Evolutionary conservation across 768 basidiomycete species (phyloP).

Genomic region (Crucibulum laeve): DNA sequence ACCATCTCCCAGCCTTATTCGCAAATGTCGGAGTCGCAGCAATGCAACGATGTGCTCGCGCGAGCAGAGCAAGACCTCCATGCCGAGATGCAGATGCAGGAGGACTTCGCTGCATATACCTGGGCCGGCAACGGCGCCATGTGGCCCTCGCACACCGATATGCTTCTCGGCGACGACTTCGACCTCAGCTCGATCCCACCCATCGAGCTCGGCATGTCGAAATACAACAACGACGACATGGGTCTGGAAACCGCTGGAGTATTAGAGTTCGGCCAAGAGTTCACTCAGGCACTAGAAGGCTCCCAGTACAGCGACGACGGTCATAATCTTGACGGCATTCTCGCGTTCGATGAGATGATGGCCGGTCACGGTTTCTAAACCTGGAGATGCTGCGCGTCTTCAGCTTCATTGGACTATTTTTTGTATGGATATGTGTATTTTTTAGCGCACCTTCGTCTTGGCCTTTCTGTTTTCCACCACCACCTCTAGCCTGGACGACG

Average conservation of each 20-base stretch:
- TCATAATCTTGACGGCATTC: constrained; percentile 18
- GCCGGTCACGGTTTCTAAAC: constrained; percentile 26
- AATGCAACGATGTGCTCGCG: too few relatives aligned
- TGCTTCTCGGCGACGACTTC: constrained; percentile 58
- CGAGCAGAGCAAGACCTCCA: constrained; percentile 33
- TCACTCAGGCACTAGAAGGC: constrained; percentile 22
- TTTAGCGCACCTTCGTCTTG: constrained; percentile 13
- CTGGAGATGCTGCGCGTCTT: constrained; percentile 33
- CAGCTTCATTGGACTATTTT: constrained; percentile 18
- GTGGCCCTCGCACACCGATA: constrained; percentile 27
- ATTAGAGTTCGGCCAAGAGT: constrained; percentile 27
- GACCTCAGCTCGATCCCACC: constrained; percentile 63
- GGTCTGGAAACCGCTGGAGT: constrained; percentile 15
- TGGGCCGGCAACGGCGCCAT: constrained; percentile 27
- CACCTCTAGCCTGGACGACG: background rate
- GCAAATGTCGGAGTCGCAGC: background rate
- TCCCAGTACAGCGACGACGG: constrained; percentile 17
- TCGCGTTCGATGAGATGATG: constrained; percentile 42
- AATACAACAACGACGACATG: constrained; percentile 26
- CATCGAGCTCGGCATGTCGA: constrained; percentile 53
- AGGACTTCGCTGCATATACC: constrained; percentile 29
- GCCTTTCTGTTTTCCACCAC: constrained; percentile 6
- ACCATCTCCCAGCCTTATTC: constrained; percentile 5
- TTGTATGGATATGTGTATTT: constrained; percentile 23
- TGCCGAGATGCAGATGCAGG: constrained; percentile 33